Evolutionary conservation across 495 filamentous ascomycete species (phyloP), one percentile per base, ranked within the genome.

Genomic region (Podospora anserina): DNA sequence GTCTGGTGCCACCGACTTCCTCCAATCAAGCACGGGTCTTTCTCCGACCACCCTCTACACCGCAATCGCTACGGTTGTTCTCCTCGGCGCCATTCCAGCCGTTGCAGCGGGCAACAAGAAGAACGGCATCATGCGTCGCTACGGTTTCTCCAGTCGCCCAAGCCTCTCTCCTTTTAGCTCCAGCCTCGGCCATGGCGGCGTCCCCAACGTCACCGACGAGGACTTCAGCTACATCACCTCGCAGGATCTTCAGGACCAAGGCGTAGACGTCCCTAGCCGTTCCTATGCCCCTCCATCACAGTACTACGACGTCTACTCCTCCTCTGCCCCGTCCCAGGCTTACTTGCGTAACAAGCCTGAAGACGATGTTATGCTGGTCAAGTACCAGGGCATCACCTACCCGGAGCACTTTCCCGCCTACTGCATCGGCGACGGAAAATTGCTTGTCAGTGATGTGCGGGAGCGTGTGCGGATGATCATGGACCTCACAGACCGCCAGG

Each of bases 181-280:
- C 58, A 82, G 83, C 49, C 76, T 83, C 77, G 80, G 75, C 69
- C 77, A 75, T 15, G 77, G 76, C 19, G 78, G 75, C 66, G 76
- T 79, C 20, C 88, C 89, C 9, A 80, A 88, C 68, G 88, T 95
- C 69, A 89, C 85, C 75, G 91, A 94, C 63, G 86, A 85, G 13
- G 91, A 94, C 74, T 96, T 89, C 78, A 88, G 86, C 72, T 96
- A 97, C 80, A 90, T 95, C 76, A 90, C 88, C 11, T 86, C 87
- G 9, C 88, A 89, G 64, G 90, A 93, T 67, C 80, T 89, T 61
- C 82, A 86, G 63, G 78, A 82, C 71, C 67, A 70, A 19, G 70
- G 67, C 30, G 9, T 72, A 58, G 69, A 73, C 56, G 32, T 13
- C n/a, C 61, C 27, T 4, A 20, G 27, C 27, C 76, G 80, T 49